phyloP scores from a whole-genome alignment of 106 monocot species.

The Dactylorhiza incarnata region DNA sequence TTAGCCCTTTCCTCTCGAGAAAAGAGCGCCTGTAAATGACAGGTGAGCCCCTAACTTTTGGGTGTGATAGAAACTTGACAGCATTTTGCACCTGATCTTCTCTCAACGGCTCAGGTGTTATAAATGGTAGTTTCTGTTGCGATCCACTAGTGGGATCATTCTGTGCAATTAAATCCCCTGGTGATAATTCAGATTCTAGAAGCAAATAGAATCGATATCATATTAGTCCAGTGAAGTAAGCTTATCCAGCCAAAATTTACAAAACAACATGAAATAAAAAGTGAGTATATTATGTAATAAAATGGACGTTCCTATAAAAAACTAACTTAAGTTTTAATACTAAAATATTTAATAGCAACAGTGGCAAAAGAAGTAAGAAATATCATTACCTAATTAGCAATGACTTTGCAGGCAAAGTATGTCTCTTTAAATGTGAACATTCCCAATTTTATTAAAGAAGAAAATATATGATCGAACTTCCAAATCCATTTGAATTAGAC shows the following conservation, averaged over 20 bases:
- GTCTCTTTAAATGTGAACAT: too few relatives aligned
- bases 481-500: too few relatives aligned
- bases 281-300: background rate
- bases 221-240: background rate
- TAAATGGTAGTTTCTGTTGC: conserved; percentile 28
- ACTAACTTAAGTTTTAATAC: background rate
- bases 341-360: background rate
- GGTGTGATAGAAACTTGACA: conserved; percentile 90
- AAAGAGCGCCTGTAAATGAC: conserved; percentile 83
- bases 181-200: conserved; percentile 14
- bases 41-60: conserved; percentile 84
- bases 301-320: background rate
- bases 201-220: background rate
- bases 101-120: conserved; percentile 49
- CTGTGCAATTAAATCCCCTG: conserved; percentile 10
- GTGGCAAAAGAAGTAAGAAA: too few relatives aligned
- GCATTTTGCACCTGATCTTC: conserved; percentile 99
- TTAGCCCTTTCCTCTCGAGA: conserved; percentile 89
- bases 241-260: background rate
- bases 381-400: too few relatives aligned
- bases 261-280: background rate
- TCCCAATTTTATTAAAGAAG: too few relatives aligned
- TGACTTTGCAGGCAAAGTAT: background rate
- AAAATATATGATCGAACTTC: too few relatives aligned
- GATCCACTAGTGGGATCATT: conserved; percentile 27